These are phyloP conservation scores for Brasenia schreberi DNA, from an alignment of 164 flowering plant species.

Conservation along the genomic window DNA sequence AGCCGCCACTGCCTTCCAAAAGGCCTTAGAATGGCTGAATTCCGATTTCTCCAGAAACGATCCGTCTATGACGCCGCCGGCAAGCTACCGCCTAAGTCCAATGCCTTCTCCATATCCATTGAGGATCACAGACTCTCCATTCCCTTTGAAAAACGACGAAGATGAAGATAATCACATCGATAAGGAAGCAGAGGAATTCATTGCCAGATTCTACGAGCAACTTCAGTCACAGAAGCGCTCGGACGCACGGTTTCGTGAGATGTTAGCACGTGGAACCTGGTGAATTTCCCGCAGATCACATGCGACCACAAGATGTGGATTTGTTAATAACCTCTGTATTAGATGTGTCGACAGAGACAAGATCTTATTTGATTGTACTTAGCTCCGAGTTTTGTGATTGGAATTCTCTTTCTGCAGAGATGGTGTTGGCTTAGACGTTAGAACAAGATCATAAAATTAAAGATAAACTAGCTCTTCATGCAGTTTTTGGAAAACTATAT, in stretches of 20 bases:
- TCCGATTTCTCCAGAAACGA: conserved; percentile 11
- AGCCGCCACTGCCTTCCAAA: conserved; percentile 17
- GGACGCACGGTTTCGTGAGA: conserved; percentile 1
- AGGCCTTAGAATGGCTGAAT: conserved; percentile 39
- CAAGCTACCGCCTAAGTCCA: conserved; percentile 48
- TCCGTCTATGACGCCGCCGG: conserved; percentile 16
- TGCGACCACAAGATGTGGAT: background rate
- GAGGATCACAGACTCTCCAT: conserved; percentile 85
- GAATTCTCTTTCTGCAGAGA: background rate
- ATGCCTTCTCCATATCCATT: conserved; percentile 30
- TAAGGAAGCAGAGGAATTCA: conserved; percentile 45
- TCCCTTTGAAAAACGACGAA: conserved; percentile 31
- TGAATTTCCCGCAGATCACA: background rate
- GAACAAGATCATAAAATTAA: too few relatives aligned
- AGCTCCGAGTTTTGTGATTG: background rate
- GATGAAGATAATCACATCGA: conserved; percentile 17
- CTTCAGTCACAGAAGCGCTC: conserved; percentile 29
- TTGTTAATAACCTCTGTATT: background rate
- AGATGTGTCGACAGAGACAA: background rate
- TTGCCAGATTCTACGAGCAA: conserved; percentile 41
- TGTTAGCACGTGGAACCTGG: background rate
- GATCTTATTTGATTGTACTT: background rate
- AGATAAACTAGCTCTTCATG: too few relatives aligned
- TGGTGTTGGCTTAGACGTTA: too few relatives aligned
- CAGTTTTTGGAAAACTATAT: too few relatives aligned